Percentiles rank a stretch among this genome's conserved stretches.
These are phyloP conservation scores for Colletotrichum truncatum DNA, from an alignment of 2,329 filamentous ascomycete species.

Conservation along the genomic window DNA sequence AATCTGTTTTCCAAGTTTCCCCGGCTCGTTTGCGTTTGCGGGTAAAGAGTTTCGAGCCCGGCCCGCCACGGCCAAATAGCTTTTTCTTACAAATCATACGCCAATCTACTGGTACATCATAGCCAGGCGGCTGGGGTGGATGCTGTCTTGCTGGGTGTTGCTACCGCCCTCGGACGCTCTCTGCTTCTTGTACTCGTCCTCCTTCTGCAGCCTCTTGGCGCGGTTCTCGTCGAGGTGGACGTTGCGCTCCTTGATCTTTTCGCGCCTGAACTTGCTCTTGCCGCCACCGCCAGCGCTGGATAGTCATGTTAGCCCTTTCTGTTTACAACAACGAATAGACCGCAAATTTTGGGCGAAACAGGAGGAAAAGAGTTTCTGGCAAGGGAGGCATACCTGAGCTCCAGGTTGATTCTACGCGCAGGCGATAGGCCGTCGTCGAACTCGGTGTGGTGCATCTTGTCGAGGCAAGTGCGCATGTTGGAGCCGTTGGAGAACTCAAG, in stretches of 20 bases:
- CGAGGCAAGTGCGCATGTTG: conserved; percentile 91
- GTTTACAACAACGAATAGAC: too few species aligned
- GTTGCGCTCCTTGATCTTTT: conserved; percentile 89
- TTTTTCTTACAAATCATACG: neutral
- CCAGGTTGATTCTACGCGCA: conserved; percentile 86
- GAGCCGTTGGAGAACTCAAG: conserved; percentile 89
- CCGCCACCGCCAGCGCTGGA: conserved; percentile 83
- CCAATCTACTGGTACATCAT: conserved; percentile 32
- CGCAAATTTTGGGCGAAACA: neutral
- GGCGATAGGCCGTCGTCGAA: conserved; percentile 68
- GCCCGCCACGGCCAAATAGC: too few species aligned
- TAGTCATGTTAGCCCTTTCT: neutral
- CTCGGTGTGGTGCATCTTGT: conserved; percentile 86
- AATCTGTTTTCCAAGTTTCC: neutral
- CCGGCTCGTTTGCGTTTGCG: too few species aligned
- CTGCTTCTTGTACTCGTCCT: conserved; percentile 48
- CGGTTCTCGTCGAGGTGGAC: conserved; percentile 79
- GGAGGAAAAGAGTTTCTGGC: neutral
- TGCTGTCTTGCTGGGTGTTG: conserved; percentile 42
- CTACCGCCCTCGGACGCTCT: conserved; percentile 38
- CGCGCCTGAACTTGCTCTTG: conserved; percentile 75
- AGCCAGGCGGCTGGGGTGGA: conserved; percentile 63
- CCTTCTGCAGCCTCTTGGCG: conserved; percentile 55
- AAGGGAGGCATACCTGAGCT: conserved; percentile 75
- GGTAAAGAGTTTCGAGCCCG: too few species aligned